These are phyloP conservation scores for Cytospora schulzeri DNA, from an alignment of 2,329 filamentous ascomycete genomes.

Conservation along the genomic window DNA sequence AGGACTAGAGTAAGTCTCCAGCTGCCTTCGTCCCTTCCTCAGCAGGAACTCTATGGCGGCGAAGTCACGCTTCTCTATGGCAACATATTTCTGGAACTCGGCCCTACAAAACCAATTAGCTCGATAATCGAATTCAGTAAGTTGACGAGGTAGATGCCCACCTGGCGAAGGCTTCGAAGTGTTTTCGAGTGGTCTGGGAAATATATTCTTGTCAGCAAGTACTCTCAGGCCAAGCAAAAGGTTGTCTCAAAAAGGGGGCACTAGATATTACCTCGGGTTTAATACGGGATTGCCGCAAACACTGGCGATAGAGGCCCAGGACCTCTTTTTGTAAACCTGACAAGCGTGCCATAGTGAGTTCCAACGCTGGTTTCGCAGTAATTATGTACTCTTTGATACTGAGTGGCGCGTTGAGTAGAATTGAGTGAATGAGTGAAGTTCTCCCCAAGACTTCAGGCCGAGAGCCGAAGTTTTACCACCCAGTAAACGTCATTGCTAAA, in stretches of 20 bases:
- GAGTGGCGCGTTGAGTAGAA: background rate
- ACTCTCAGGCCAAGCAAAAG: background rate
- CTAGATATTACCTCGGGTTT: constrained; percentile 67
- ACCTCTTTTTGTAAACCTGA: constrained; percentile 93
- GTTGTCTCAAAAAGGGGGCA: background rate
- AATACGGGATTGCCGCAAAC: constrained; percentile 76
- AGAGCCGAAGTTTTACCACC: background rate
- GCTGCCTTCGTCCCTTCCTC: constrained; percentile 76
- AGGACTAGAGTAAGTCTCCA: constrained; percentile 79
- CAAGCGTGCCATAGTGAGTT: constrained; percentile 50
- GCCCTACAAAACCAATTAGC: constrained; percentile 46
- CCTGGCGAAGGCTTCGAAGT: constrained; percentile 68
- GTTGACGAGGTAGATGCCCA: constrained; percentile 39
- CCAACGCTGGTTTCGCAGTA: background rate
- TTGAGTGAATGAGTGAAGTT: background rate
- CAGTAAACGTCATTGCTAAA: constrained; percentile 9
- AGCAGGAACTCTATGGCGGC: constrained; percentile 81
- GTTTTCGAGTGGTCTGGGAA: constrained; percentile 55
- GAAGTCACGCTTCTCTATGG: constrained; percentile 82
- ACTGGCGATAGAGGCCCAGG: constrained; percentile 80
- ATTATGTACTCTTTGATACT: background rate
- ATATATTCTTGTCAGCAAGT: background rate
- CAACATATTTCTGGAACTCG: constrained; percentile 74
- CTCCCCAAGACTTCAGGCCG: background rate
- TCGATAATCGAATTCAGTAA: constrained; percentile 16